Evolutionary conservation across 176 grass and related monocot genomes (phyloP).

Genomic region (Sorghum bicolor): Sorghum_bicolor_NCBIv3 NC_012875.2:33982501-33983000

Average conservation of each 20-base stretch:
- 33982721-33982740: background rate
- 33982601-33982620: background rate
- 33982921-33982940: background rate
- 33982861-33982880: too few relatives aligned
- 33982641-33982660: background rate
- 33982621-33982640: background rate
- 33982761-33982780: too few relatives aligned
- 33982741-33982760: background rate
- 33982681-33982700: background rate
- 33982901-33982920: too few relatives aligned
- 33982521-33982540: background rate
- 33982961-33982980: background rate
- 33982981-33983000: background rate
- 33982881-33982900: too few relatives aligned
- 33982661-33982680: background rate
- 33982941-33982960: background rate
- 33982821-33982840: too few relatives aligned
- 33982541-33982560: background rate
- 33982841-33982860: too few relatives aligned
- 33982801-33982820: too few relatives aligned
- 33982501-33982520: background rate
- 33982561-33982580: background rate
- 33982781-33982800: too few relatives aligned
- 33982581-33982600: background rate
- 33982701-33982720: constrained; percentile 22